Evolutionary conservation across 805 yeast genomes (phyloP), one percentile per base, ranked within the genome.

Genomic region (Candida parachauliodes): DNA sequence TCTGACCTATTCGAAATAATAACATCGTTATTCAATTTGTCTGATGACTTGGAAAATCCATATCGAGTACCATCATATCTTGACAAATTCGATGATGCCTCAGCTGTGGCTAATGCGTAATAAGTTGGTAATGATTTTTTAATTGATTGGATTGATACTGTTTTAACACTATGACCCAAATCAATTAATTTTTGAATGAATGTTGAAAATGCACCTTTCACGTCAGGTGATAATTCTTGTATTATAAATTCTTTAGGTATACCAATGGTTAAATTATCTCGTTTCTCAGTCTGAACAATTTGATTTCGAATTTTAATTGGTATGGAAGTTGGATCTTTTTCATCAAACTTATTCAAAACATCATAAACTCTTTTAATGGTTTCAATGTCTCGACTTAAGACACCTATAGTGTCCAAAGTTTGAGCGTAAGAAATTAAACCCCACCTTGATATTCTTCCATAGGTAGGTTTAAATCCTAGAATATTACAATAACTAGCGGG

Each of bases 391-490:
- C 68, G 70, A 0, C 89, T 65, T 22, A 89, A 39, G 1, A 94
- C 72, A 0, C 99, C 99, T 2, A 93, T 96, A 0, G 98, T 89
- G 55, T 93, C 99, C 37, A 93, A 68, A 27, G 91, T 81, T 59
- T 94, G 98, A 1, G 97, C 96, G 60, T 89, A 91, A 0, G 96
- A 80, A 3, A 89, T 65, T 7, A 93, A 87, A 2, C 98, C 99
- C 80, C 87, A 81, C 40, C 99, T 67, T 0, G 97, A 88, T 2
- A 93, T 65, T 26, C 96, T 70, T 0, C 98, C 98, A 57, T 93
- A 93, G 0, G 93, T 73, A 1, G 98, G 98, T 57, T 93, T 93
- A 64, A 88, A 88, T 1, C 98, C 98, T 21, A 77, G 63, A 0
- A 83, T 72, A 1, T 89, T 86, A 47, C 91, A 81, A 56, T 83